Conservation (phyloP, 148 eudicot genomes). For the Diospyros kaki region DNA sequence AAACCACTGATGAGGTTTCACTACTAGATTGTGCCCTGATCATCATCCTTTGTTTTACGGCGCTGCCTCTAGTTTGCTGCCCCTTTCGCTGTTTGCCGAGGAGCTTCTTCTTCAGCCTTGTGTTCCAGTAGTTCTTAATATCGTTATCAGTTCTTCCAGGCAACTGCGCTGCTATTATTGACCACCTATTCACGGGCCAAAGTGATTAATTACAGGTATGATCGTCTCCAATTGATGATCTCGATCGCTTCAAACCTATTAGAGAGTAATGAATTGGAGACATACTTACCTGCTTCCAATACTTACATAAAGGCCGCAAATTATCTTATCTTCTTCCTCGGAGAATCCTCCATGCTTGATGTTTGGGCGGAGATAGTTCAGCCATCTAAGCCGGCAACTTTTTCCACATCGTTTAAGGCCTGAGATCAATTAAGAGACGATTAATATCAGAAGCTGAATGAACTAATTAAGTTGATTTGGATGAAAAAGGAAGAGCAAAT, state of each 20-base stretch:
- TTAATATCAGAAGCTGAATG: neutral
- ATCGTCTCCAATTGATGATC: too few species aligned
- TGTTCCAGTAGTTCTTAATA: conserved; percentile 94
- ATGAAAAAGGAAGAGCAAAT: neutral
- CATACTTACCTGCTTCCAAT: conserved; percentile 79
- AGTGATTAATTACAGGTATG: too few species aligned
- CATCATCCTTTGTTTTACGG: conserved; percentile 15
- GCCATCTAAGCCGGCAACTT: conserved; percentile 87
- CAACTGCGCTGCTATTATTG: conserved; percentile 87
- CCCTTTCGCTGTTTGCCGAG: conserved; percentile 75
- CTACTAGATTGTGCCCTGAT: neutral
- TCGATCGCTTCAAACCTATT: too few species aligned
- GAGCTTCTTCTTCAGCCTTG: conserved; percentile 85
- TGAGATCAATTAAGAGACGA: conserved; percentile 15
- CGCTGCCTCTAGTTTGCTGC: conserved; percentile 23
- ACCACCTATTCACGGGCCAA: conserved; percentile 53
- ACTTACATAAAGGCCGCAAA: conserved; percentile 79
- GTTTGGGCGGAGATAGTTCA: conserved; percentile 85
- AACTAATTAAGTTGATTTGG: neutral
- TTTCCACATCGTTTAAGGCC: conserved; percentile 90
- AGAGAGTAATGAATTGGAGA: neutral
- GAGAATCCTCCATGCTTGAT: conserved; percentile 89
- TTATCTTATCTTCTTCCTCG: conserved; percentile 80
- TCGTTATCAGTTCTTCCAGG: conserved; percentile 97
- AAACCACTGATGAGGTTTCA: conserved; percentile 15